These are phyloP conservation scores for Podosphaera fusca DNA, from an alignment of 2,329 filamentous ascomycete species.

Conservation along the genomic window DNA sequence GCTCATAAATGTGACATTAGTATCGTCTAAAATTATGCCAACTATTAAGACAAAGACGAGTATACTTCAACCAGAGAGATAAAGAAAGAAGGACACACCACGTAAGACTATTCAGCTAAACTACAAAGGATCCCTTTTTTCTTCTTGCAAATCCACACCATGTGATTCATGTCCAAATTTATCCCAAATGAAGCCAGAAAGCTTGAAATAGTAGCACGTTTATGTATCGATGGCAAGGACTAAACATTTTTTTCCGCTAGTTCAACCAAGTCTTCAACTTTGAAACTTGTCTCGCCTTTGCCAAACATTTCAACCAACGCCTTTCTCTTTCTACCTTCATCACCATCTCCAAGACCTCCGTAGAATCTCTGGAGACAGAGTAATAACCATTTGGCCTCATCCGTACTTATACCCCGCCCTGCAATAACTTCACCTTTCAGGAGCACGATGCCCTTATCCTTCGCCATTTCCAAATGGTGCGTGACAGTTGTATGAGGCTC, in stretches of 20 bases:
- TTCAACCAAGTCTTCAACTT: conserved; percentile 62
- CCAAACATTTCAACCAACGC: conserved; percentile 64
- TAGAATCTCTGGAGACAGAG: conserved; percentile 95
- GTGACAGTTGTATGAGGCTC: conserved; percentile 85
- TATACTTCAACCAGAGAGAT: no score
- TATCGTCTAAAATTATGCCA: no score
- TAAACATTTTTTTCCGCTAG: conserved; percentile 62
- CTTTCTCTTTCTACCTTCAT: conserved; percentile 33
- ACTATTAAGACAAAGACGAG: no score
- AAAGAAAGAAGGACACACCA: no score
- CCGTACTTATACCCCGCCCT: conserved; percentile 49
- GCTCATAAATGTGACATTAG: no score
- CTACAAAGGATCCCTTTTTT: no score
- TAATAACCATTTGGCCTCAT: conserved; percentile 73
- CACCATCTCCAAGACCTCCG: conserved; percentile 28
- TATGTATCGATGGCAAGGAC: no score
- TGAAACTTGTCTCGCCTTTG: conserved; percentile 55
- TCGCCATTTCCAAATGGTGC: conserved; percentile 62
- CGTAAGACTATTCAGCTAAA: no score
- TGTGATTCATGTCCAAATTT: no score
- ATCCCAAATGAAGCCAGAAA: no score
- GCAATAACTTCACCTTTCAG: conserved; percentile 66
- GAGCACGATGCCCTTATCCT: conserved; percentile 55
- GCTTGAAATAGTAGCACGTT: no score
- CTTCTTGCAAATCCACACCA: no score